phyloP scores from a whole-genome alignment of 2,329 filamentous ascomycete species.

The Ceratocystiopsis brevicomis region DNA sequence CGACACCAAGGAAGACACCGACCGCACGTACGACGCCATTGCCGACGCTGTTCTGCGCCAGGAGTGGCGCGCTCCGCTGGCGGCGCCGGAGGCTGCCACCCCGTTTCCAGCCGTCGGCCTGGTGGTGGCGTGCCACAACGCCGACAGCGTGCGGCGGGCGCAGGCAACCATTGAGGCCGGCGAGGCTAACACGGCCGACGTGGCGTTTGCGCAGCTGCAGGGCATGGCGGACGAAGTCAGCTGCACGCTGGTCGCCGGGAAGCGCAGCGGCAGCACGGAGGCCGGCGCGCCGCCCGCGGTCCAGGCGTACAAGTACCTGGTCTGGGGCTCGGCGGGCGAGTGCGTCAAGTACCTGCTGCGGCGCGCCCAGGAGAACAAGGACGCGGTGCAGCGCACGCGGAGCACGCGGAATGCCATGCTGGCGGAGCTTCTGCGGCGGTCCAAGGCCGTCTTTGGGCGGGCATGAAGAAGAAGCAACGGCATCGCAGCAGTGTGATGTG shows the following conservation, averaged over 20 bases:
- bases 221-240: slow-evolving; percentile 94
- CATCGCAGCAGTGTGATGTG: too few species aligned
- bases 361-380: slow-evolving; percentile 55
- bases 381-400: slow-evolving; percentile 44
- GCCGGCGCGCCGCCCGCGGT: slow-evolving; percentile 9
- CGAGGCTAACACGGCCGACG: slow-evolving; percentile 21
- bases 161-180: slow-evolving; percentile 30
- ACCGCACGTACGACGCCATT: slow-evolving; percentile 53
- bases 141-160: slow-evolving; percentile 43
- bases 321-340: slow-evolving; percentile 54
- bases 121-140: slow-evolving; percentile 71
- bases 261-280: slow-evolving; percentile 1
- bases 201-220: slow-evolving; percentile 62
- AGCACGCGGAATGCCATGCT: slow-evolving; percentile 44
- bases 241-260: slow-evolving; percentile 31
- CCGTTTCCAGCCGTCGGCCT: slow-evolving; percentile 40
- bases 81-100: slow-evolving; percentile 12
- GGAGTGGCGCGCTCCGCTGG: slow-evolving; percentile 37
- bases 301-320: slow-evolving; percentile 45
- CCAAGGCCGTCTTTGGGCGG: slow-evolving; percentile 23
- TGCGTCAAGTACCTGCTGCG: slow-evolving; percentile 71
- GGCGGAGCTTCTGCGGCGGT: slow-evolving; percentile 38
- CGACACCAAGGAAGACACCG: slow-evolving; percentile 52
- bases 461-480: background rate
- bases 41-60: slow-evolving; percentile 46